Evolutionary conservation across 495 filamentous ascomycete species (phyloP), one percentile per base, ranked within the genome.

Genomic region (Neurospora sp.): DNA sequence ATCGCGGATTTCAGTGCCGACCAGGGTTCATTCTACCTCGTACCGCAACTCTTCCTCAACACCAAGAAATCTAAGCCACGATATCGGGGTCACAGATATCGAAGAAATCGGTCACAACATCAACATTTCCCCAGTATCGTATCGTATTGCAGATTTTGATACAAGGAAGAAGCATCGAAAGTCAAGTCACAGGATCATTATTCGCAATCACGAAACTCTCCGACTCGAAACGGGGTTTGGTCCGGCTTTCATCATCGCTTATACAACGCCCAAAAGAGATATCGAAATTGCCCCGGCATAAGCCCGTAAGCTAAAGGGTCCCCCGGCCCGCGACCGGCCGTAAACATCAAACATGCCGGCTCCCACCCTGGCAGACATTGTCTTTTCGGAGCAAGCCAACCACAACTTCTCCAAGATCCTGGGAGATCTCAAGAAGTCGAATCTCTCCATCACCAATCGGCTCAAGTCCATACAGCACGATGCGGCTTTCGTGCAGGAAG

Each of bases 371-470:
- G 81, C 83, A 12, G 82, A 86, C 41, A 76, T 87, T 70, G 78
- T 88, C 70, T 88, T 88, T 75, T 83, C 85, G 10, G 76, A 81
- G 12, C 84, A 86, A 73, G 84, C 85, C 72, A 86, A 85, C 77
- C 83, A 86, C 75, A 86, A 87, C 71, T 86, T 88, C 77, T 88
- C 86, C 12, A 79, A 75, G 74, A 82, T 86, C 69, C 84, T 92
- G 11, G 83, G 82, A 66, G 84, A 87, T 37, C 86, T 96, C 71
- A 92, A 91, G 77, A 87, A 89, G 40, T 88, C 90, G 35, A 92
- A 92, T n/a, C 88, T 95, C 44, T 92, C 91, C 71, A 88, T 94
- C 69, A 82, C 85, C 71, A 97, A 97, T 82, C 91, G 95, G 38
- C 89, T 98, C 9, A 82, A 83, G 46, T 94, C 90, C 44, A 93